phyloP scores from a whole-genome alignment of 108 stramenopile species.

The Nitzschia sp. region DNA sequence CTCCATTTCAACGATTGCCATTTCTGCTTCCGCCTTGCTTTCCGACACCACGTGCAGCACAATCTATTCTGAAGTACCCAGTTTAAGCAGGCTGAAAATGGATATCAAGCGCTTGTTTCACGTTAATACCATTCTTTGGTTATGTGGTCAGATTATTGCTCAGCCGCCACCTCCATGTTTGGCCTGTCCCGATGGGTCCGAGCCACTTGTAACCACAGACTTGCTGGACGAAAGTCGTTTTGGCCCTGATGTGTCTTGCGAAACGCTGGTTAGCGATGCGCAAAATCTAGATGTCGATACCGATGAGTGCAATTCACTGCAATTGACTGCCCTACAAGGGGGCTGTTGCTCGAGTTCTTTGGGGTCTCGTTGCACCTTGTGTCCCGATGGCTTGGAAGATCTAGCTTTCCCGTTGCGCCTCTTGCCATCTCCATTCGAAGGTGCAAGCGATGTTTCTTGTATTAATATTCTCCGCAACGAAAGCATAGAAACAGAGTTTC shows the following conservation, averaged over 20 bases:
- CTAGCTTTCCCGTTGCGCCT: background rate
- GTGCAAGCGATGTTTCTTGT: background rate
- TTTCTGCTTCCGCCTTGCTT: too few species aligned
- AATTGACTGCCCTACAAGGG: slow-evolving; percentile 5
- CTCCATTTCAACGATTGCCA: too few species aligned
- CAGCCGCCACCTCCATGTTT: background rate
- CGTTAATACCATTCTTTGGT: too few species aligned
- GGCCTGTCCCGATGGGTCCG: background rate
- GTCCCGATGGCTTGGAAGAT: background rate
- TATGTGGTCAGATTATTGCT: too few species aligned
- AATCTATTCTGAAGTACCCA: too few species aligned
- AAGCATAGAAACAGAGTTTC: slow-evolving; percentile 1
- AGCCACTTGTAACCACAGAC: background rate
- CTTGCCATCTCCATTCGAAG: background rate
- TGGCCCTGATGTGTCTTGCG: background rate
- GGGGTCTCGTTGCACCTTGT: slow-evolving; percentile 1
- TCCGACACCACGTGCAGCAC: too few species aligned
- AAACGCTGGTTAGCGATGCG: background rate
- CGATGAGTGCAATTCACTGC: background rate
- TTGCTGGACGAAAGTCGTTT: background rate
- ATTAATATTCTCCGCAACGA: background rate
- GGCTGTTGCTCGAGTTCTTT: background rate
- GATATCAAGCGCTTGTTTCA: too few species aligned
- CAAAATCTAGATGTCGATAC: background rate
- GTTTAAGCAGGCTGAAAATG: too few species aligned